Percentiles rank a stretch among this genome's conserved stretches.
Evolutionary conservation across 768 basidiomycete species (phyloP).

Genomic region (Lentinula boryana): DNA sequence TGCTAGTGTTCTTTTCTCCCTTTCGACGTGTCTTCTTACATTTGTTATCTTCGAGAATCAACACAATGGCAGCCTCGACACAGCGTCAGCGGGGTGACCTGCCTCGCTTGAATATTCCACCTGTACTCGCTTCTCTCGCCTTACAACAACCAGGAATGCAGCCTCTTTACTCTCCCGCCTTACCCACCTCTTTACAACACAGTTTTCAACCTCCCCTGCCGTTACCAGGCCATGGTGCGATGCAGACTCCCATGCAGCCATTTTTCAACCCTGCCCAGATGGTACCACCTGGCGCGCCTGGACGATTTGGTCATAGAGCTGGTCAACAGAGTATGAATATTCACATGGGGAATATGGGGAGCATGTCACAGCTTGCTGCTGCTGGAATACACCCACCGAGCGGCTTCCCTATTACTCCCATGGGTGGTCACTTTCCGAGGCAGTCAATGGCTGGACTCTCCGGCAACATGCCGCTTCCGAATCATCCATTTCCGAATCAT

Average conservation of each 20-base stretch:
- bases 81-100: conserved; percentile 28
- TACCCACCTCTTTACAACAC: conserved; percentile 55
- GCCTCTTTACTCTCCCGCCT: conserved; percentile 57
- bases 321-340: conserved; percentile 44
- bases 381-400: conserved; percentile 52
- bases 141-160: conserved; percentile 50
- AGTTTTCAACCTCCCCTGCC: conserved; percentile 53
- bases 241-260: conserved; percentile 73
- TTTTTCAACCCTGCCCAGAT: conserved; percentile 46
- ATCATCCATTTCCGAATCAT: conserved; percentile 49
- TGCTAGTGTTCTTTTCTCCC: not conserved
- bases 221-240: conserved; percentile 27
- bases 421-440: conserved; percentile 50
- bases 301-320: conserved; percentile 36
- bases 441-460: conserved; percentile 35
- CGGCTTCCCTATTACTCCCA: conserved; percentile 54
- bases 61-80: conserved; percentile 4
- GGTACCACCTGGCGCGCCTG: conserved; percentile 40
- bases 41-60: not conserved
- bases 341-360: conserved; percentile 26
- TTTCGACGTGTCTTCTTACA: not conserved
- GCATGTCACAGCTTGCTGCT: conserved; percentile 58
- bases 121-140: conserved; percentile 28
- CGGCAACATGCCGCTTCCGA: conserved; percentile 7
- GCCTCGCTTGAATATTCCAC: conserved; percentile 54